Base-by-base conservation (phyloP, 305 asterid species). In the Solanum chacoense region DNA sequence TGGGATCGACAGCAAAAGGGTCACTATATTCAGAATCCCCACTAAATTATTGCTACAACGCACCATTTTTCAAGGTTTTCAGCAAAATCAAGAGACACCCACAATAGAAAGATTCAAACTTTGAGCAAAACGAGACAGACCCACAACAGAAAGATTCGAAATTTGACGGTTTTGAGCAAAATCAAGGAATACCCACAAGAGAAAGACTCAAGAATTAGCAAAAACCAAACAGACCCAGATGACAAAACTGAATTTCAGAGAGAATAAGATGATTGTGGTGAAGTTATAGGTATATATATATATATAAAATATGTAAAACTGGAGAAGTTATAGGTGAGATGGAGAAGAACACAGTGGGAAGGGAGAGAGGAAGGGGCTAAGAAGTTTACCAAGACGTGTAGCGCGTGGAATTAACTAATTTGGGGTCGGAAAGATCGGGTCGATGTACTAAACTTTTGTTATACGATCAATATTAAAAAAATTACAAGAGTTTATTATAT, bases 31-130 rank as follows among this genome's bases (percentile, higher is more conserved):
- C 69, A 96, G 92, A 10, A 95, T 75, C 18, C 95, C 98, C 2
- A 95, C 92, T 72, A 96, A 90, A 80, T 92, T 96, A 93, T 96
- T 96, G 91, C 99, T 96, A 8, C 89, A 50, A 22, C 94, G 95
- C 87, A 91, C 98, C 98, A 95, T 96, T 90, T 91, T 88, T 34
- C 7, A 71, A 59, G 69, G 69, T 3, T 59, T 67, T 67, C 69
- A 73, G n/a, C 38, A 12, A n/a, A 72, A 26, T 14, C 24, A 76
- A 74, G 36, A 71, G 34, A 71, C 22, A 36, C 77, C 77, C 22
- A 6, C 63, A n/a, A 20, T 12, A 24, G 38, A 40, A 85, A 34
- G 85, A 31, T 45, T n/a, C 16, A 34, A 24, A 29, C 16, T 55
- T 29, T 24, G 4, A 31, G 45, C 24, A 24, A 72, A 26, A 34